These are phyloP conservation scores for Auricularia sp. DNA, from an alignment of 768 basidiomycete species.

Conservation along the genomic window DNA sequence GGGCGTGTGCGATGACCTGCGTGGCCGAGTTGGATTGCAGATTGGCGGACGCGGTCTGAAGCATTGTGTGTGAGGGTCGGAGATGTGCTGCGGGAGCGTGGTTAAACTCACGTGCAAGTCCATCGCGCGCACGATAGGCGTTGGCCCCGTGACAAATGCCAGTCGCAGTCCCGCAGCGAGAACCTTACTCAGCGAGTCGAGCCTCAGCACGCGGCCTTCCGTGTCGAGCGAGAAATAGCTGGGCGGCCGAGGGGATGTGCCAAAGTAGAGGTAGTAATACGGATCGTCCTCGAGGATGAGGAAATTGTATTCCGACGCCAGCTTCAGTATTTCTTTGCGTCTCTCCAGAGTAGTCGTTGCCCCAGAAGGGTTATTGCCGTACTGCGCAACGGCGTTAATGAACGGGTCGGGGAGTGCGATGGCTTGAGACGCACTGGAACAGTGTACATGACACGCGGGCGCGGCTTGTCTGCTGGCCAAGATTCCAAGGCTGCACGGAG, in stretches of 20 bases:
- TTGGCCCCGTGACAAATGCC: slow-evolving; percentile 74
- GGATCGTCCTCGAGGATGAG: slow-evolving; percentile 86
- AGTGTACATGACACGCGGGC: slow-evolving; percentile 74
- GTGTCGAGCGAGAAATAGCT: slow-evolving; percentile 79
- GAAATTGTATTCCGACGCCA: slow-evolving; percentile 65
- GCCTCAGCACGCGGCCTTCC: slow-evolving; percentile 72
- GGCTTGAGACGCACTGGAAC: slow-evolving; percentile 44
- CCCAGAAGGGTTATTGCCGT: slow-evolving; percentile 82
- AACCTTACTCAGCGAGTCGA: slow-evolving; percentile 85
- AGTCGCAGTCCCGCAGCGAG: slow-evolving; percentile 67
- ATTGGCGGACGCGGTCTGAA: slow-evolving; percentile 57
- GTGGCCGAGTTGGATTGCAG: slow-evolving; percentile 56
- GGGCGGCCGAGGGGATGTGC: slow-evolving; percentile 46
- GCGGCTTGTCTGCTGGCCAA: slow-evolving; percentile 64
- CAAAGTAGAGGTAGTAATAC: slow-evolving; percentile 60
- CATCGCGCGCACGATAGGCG: slow-evolving; percentile 52
- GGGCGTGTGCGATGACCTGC: slow-evolving; percentile 47
- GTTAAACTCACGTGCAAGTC: slow-evolving; percentile 49
- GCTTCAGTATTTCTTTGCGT: slow-evolving; percentile 56
- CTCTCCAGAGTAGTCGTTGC: slow-evolving; percentile 63
- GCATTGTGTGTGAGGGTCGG: background rate
- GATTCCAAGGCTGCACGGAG: slow-evolving; percentile 55
- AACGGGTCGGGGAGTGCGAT: background rate
- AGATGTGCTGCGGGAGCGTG: slow-evolving; percentile 1
- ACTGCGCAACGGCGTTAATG: slow-evolving; percentile 27